Evolutionary conservation across 2,329 filamentous ascomycete species (phyloP).

Genomic region (Paracamarosporium sp.): DNA sequence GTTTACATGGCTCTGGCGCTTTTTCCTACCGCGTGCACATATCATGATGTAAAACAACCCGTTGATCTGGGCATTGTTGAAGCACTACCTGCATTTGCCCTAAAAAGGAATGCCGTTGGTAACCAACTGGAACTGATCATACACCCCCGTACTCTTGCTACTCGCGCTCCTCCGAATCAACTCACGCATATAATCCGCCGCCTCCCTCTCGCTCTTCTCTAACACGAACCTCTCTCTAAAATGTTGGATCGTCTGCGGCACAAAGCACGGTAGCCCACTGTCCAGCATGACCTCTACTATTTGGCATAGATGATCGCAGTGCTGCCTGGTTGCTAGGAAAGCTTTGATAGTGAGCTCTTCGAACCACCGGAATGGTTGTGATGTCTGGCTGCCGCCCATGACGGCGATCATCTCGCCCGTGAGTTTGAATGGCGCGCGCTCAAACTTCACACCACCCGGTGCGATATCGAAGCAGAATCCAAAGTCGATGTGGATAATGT

Average conservation of each 20-base stretch:
- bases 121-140: conserved; percentile 96
- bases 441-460: conserved; percentile 94
- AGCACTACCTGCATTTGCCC: neutral
- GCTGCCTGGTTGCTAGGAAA: conserved; percentile 85
- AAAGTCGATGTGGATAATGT: conserved; percentile 98
- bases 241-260: conserved; percentile 90
- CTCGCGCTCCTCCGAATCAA: conserved; percentile 88
- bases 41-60: no score
- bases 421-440: conserved; percentile 97
- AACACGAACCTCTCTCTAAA: conserved; percentile 93
- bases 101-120: conserved; percentile 98
- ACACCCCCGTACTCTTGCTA: conserved; percentile 90
- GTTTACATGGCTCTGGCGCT: no score
- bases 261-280: conserved; percentile 95
- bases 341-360: conserved; percentile 96
- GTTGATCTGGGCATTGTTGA: neutral
- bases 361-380: conserved; percentile 93
- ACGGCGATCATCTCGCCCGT: conserved; percentile 98
- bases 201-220: conserved; percentile 89
- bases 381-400: conserved; percentile 83
- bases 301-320: conserved; percentile 87
- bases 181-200: conserved; percentile 90
- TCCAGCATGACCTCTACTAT: conserved; percentile 96
- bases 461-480: conserved; percentile 99
- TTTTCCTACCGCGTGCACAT: no score